Evolutionary conservation across 139 green algal species (phyloP).

Genomic region (Microglena sp.): DNA sequence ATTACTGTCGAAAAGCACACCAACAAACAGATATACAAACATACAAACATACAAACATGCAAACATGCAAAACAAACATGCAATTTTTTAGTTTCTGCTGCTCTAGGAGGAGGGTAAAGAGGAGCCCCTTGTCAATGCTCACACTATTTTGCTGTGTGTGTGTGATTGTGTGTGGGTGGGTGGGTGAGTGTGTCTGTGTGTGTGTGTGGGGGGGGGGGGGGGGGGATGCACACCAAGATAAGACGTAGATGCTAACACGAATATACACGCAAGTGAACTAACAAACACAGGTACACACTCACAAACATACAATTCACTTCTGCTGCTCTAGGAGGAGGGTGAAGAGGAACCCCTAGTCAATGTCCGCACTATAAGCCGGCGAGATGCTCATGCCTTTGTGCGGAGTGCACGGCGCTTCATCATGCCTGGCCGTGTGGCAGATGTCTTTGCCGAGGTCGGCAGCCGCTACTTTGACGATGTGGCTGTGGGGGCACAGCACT

Average conservation of each 20-base stretch:
- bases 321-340: not conserved
- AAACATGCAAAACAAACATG: not conserved
- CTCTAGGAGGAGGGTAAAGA: not conserved
- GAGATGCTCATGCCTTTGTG: constrained; percentile 60
- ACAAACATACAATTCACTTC: not conserved
- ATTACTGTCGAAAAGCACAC: not conserved
- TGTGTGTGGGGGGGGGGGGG: no score
- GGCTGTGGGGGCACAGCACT: constrained; percentile 6
- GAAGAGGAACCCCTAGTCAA: not conserved
- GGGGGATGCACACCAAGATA: not conserved
- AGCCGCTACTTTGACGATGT: constrained; percentile 31
- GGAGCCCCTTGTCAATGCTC: not conserved
- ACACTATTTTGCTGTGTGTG: no score
- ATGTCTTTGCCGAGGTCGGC: constrained; percentile 41
- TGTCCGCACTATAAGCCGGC: constrained; percentile 27
- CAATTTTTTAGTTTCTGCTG: no score
- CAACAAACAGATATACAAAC: not conserved
- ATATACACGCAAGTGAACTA: not conserved
- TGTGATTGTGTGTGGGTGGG: no score
- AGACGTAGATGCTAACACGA: not conserved
- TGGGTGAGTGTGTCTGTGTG: no score
- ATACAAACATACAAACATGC: not conserved
- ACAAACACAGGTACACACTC: not conserved
- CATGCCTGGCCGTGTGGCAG: constrained; percentile 20
- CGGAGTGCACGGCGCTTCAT: constrained; percentile 47